Conservation (phyloP, 371 early-diverging fungal genomes). For the Mucor saturninus region DNA sequence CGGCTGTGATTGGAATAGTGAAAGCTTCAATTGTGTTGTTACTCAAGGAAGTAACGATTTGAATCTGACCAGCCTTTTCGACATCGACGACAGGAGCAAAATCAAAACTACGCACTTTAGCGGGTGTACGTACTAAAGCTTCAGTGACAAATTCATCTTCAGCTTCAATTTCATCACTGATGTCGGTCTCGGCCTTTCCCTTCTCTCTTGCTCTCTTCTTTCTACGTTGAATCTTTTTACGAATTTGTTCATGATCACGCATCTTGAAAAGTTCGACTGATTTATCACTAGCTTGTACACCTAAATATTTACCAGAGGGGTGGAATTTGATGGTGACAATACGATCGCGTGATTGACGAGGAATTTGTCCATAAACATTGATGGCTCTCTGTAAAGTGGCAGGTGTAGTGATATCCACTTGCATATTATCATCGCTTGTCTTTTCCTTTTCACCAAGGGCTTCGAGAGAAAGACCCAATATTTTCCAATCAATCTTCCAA, state of each 20-base stretch:
- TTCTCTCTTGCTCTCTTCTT: slow-evolving; percentile 85
- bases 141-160: slow-evolving; percentile 73
- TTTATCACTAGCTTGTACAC: slow-evolving; percentile 80
- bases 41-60: slow-evolving; percentile 63
- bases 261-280: slow-evolving; percentile 83
- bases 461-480: slow-evolving; percentile 50
- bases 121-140: slow-evolving; percentile 66
- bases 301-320: slow-evolving; percentile 74
- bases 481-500: slow-evolving; percentile 80
- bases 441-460: slow-evolving; percentile 44
- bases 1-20: slow-evolving; percentile 50
- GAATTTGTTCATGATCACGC: slow-evolving; percentile 76
- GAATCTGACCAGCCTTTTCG: slow-evolving; percentile 57
- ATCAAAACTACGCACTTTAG: slow-evolving; percentile 80
- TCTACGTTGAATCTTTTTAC: slow-evolving; percentile 82
- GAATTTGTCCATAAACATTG: slow-evolving; percentile 73
- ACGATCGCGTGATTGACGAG: slow-evolving; percentile 83
- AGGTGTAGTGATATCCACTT: slow-evolving; percentile 31
- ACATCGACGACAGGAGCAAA: slow-evolving; percentile 65
- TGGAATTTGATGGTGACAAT: slow-evolving; percentile 79
- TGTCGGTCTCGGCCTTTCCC: slow-evolving; percentile 55
- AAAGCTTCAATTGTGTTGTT: slow-evolving; percentile 81
- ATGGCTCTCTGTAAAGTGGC: slow-evolving; percentile 60
- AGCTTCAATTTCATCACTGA: slow-evolving; percentile 59
- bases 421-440: slow-evolving; percentile 34